A percentile compares a stretch with the other conserved stretches of the same genome.
These are phyloP conservation scores for Cryptosporidium canis DNA, from an alignment of 169 alveolate species.

Conservation along the genomic window DNA sequence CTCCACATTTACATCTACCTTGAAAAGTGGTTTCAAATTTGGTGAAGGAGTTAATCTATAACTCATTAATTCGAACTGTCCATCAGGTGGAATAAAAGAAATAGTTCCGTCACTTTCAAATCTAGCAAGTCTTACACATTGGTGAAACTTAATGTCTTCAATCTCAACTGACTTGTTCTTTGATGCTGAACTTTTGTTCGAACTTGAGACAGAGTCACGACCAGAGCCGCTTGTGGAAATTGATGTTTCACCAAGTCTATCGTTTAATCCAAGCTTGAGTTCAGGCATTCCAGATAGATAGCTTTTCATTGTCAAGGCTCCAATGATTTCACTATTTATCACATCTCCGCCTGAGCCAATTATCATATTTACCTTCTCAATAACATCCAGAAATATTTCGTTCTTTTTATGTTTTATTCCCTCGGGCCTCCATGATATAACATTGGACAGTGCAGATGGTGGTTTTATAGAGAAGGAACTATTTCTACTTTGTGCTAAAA, in stretches of 20 bases:
- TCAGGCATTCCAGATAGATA: conserved; percentile 99
- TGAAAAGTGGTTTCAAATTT: conserved; percentile 95
- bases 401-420: conserved; percentile 98
- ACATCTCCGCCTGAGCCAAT: conserved; percentile 85
- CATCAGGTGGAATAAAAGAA: conserved; percentile 99
- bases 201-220: conserved; percentile 14
- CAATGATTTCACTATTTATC: conserved; percentile 95
- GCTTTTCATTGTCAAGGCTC: conserved; percentile 95
- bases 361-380: conserved; percentile 94
- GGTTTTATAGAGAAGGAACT: conserved; percentile 80
- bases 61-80: conserved; percentile 98
- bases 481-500: conserved; percentile 68
- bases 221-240: conserved; percentile 77
- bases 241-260: conserved; percentile 80
- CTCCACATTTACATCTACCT: conserved; percentile 94
- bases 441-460: conserved; percentile 94
- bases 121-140: conserved; percentile 93
- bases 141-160: conserved; percentile 99
- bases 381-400: conserved; percentile 98
- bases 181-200: conserved; percentile 49
- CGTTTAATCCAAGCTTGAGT: conserved; percentile 97
- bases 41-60: conserved; percentile 90
- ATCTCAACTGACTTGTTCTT: conserved; percentile 91
- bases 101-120: conserved; percentile 97
- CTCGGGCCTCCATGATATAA: conserved; percentile 94